phyloP scores from a whole-genome alignment of 371 early-diverging fungal species.

The Haplosporangium sp. region DNA sequence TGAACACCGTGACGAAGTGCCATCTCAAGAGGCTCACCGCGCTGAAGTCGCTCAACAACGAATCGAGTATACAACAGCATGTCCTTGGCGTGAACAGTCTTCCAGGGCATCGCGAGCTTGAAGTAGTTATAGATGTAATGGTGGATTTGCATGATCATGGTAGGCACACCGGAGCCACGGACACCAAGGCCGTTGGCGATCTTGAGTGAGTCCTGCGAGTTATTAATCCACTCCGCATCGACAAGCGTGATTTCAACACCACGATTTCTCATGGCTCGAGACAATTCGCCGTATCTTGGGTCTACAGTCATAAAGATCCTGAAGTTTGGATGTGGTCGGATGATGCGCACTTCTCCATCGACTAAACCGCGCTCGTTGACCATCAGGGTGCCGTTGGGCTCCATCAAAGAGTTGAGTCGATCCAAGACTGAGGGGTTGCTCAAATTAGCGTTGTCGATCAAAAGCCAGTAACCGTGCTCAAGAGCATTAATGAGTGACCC shows the following conservation, averaged over 20 bases:
- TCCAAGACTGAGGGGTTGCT: constrained; percentile 97
- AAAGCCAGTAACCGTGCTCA: constrained; percentile 96
- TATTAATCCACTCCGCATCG: constrained; percentile 59
- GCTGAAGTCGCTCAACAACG: constrained; percentile 74
- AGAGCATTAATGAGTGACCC: constrained; percentile 96
- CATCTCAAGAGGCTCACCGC: constrained; percentile 65
- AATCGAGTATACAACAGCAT: constrained; percentile 68
- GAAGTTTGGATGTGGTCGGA: constrained; percentile 96
- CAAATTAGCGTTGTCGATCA: constrained; percentile 99
- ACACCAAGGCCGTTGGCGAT: constrained; percentile 67
- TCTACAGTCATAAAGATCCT: constrained; percentile 99
- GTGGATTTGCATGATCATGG: constrained; percentile 51
- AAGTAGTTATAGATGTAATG: constrained; percentile 48
- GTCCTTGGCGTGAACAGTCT: constrained; percentile 65
- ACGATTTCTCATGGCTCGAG: constrained; percentile 97
- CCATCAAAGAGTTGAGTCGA: constrained; percentile 93
- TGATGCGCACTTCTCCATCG: constrained; percentile 81
- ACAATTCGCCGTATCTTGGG: constrained; percentile 92
- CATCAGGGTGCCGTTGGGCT: constrained; percentile 89
- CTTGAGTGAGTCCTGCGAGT: constrained; percentile 57
- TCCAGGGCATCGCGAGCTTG: constrained; percentile 55
- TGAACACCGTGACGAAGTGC: constrained; percentile 66
- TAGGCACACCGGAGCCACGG: constrained; percentile 57
- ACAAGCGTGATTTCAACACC: constrained; percentile 88
- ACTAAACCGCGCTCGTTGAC: constrained; percentile 93